Conservation (phyloP, 1,284 basidiomycete species). For the Malassezia sp. region DNA sequence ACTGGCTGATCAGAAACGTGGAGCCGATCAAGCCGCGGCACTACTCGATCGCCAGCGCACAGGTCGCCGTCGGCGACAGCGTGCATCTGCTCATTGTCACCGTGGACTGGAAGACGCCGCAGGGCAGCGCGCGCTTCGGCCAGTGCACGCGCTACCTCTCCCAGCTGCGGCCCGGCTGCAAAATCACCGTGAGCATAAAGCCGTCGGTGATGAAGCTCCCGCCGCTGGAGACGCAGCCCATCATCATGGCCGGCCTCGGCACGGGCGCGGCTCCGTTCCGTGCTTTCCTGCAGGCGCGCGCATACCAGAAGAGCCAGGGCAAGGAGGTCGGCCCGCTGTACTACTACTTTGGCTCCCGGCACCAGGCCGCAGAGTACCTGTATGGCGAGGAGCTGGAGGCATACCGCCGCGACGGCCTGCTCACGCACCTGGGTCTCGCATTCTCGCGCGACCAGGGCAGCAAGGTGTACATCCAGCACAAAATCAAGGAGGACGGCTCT, state of each 20-base stretch:
- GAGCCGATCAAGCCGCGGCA: slow-evolving; percentile 74
- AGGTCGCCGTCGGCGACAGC: slow-evolving; percentile 82
- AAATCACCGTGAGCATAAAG: slow-evolving; percentile 94
- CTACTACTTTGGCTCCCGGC: slow-evolving; percentile 96
- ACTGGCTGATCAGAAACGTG: slow-evolving; percentile 73
- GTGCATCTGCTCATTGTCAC: slow-evolving; percentile 91
- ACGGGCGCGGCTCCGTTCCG: slow-evolving; percentile 97
- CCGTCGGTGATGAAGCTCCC: slow-evolving; percentile 99
- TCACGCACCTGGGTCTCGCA: slow-evolving; percentile 80
- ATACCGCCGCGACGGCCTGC: slow-evolving; percentile 64
- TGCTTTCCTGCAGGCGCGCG: slow-evolving; percentile 90
- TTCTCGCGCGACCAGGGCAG: slow-evolving; percentile 83
- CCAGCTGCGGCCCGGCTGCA: slow-evolving; percentile 68
- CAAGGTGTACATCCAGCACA: slow-evolving; percentile 98
- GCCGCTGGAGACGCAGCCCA: slow-evolving; percentile 67
- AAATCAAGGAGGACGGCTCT: slow-evolving; percentile 81
- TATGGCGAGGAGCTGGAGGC: slow-evolving; percentile 74
- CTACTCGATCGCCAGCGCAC: slow-evolving; percentile 92
- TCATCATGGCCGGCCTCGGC: slow-evolving; percentile 97
- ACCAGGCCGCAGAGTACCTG: slow-evolving; percentile 85
- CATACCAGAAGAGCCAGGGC: slow-evolving; percentile 65
- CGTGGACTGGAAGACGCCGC: slow-evolving; percentile 81
- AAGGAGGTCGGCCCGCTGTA: slow-evolving; percentile 75
- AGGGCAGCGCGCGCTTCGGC: slow-evolving; percentile 68
- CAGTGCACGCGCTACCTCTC: slow-evolving; percentile 94